Evolutionary conservation across 192 early-diverging fungal species (phyloP).

Genomic region (Backusella psychrophila): DNA sequence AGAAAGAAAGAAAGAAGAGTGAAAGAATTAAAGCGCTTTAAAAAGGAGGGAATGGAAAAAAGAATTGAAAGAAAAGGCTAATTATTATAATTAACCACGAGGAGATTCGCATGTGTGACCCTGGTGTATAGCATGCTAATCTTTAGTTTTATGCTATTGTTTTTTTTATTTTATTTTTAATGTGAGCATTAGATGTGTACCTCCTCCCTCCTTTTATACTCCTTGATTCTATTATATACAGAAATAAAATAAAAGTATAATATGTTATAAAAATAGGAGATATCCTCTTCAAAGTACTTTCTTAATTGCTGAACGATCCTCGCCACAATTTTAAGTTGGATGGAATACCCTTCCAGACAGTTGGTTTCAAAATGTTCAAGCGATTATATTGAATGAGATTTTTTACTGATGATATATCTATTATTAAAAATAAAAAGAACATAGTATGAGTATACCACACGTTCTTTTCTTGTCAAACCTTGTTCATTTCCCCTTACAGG

Average conservation of each 20-base stretch:
- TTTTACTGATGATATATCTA: conserved; percentile 22
- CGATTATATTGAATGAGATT: conserved; percentile 19
- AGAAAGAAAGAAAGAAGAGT: background rate
- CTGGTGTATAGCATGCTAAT: background rate
- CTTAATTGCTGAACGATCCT: conserved; percentile 28
- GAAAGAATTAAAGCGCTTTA: background rate
- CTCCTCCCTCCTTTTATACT: background rate
- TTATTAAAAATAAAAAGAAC: background rate
- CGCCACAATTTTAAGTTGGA: conserved; percentile 25
- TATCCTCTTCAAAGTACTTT: background rate
- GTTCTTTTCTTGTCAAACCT: background rate
- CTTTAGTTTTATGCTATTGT: conserved; percentile 2
- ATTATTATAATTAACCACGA: conserved; percentile 2
- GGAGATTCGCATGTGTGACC: conserved; percentile 1
- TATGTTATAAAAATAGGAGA: background rate
- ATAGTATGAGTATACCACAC: background rate
- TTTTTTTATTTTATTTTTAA: background rate
- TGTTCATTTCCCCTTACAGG: background rate
- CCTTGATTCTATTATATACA: conserved; percentile 2
- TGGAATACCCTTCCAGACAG: conserved; percentile 31
- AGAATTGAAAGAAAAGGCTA: background rate
- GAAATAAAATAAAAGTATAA: background rate
- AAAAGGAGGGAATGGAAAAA: background rate
- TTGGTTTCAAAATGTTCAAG: conserved; percentile 29
- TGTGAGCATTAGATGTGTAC: background rate